Base-by-base conservation (phyloP, 169 alveolate genomes). In the Theileria sp. region DNA sequence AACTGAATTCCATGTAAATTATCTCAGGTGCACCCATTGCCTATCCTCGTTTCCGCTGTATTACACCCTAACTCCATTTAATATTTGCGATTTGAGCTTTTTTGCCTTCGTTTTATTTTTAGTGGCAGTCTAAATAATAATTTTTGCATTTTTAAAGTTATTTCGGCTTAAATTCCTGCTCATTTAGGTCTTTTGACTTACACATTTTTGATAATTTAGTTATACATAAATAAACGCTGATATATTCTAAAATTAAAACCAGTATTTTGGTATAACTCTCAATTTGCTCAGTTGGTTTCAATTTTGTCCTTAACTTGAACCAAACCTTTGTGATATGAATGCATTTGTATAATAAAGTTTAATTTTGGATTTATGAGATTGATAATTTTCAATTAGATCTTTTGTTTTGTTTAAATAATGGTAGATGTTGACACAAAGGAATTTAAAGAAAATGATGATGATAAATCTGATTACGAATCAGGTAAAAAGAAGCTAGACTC, bases 1-100 rank as follows among this genome's bases (percentile, higher is more conserved):
- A 58, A 58, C 67, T 19, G 26, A 21, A 21, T 58, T 25, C 67
- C n/a, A 25, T 25, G 34, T 58, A 19, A 58, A 58, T 21, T 13
- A 58, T 9, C 32, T 58, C n/a, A 58, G 26, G 67, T 58, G 67
- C 67, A 58, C 67, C 67, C 67, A 21, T 58, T 58, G 67, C 67
- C 67, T 58, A 58, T 58, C 67, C 67, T 19, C 32, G 36, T 58
- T 58, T 21, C 28, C 67, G 67, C 67, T 58, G 67, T 58, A 58
- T 58, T 21, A 58, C 12, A 8, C 36, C 67, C 17, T 44, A 4
- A 44, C 8, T 44, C 54, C 54, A 44, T 44, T 10, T 44, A 44
- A 44, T 44, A 44, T 44, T 44, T 44, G 17, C 54, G 54, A 44
- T 44, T 44, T 44, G 8, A 44, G 19, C 54, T 7, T 44, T 44